A percentile compares a stretch with the other conserved stretches of the same genome.
phyloP scores from a whole-genome alignment of 257 asterid species.

The Gardenia jasminoides region DNA sequence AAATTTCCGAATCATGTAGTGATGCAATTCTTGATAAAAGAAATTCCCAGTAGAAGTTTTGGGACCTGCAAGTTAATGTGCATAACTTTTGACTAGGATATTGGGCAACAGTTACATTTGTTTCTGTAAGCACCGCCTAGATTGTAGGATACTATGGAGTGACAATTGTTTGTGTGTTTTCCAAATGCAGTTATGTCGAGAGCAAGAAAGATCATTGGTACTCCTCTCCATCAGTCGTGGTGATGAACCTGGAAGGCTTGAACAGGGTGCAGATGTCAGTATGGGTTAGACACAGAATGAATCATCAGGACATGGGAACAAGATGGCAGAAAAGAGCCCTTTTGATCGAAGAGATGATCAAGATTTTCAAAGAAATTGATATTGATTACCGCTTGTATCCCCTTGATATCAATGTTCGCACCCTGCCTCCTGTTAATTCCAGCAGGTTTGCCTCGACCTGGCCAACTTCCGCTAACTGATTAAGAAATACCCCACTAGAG shows the following conservation, averaged over 20 bases:
- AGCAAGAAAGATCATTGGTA: constrained; percentile 81
- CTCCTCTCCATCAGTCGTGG: constrained; percentile 51
- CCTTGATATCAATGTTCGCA: constrained; percentile 55
- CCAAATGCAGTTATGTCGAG: constrained; percentile 55
- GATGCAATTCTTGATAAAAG: too few relatives aligned
- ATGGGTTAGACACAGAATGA: constrained; percentile 84
- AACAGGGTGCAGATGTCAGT: constrained; percentile 52
- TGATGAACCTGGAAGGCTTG: constrained; percentile 57
- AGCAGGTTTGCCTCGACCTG: constrained; percentile 51
- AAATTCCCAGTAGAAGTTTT: neutral
- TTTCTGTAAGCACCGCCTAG: neutral
- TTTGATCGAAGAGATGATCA: constrained; percentile 68
- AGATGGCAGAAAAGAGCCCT: constrained; percentile 64
- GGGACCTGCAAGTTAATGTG: neutral
- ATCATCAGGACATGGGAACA: constrained; percentile 77
- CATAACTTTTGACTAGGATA: too few relatives aligned
- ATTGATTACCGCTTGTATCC: constrained; percentile 79
- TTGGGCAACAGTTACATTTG: too few relatives aligned
- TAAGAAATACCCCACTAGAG: neutral
- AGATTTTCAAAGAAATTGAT: constrained; percentile 66
- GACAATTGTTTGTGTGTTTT: too few relatives aligned
- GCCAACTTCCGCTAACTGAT: constrained; percentile 27
- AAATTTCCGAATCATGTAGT: neutral
- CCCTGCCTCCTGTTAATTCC: constrained; percentile 57
- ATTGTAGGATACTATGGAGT: neutral